phyloP scores from a whole-genome alignment of 1,139 yeast species.

The Debaryomyces coudertii region DNA sequence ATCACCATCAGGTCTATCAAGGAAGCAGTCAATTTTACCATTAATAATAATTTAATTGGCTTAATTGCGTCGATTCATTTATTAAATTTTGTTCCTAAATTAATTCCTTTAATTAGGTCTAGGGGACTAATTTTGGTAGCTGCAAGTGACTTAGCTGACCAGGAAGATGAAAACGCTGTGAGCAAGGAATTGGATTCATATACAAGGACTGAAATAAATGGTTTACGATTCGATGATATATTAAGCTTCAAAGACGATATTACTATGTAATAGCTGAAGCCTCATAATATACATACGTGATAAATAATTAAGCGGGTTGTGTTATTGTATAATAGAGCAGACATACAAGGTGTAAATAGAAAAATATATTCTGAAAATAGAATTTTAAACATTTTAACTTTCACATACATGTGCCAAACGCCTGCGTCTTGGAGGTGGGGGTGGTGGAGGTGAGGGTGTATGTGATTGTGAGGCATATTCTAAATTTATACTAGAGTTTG shows the following conservation, averaged over 20 bases:
- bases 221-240: conserved; percentile 66
- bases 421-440: conserved; percentile 25
- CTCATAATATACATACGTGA: no score
- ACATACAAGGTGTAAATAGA: neutral
- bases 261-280: conserved; percentile 47
- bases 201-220: conserved; percentile 67
- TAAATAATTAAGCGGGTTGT: no score
- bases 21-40: conserved; percentile 67
- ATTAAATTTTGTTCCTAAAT: conserved; percentile 71
- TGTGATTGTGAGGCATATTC: conserved; percentile 2
- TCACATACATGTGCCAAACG: conserved; percentile 11
- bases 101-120: conserved; percentile 74
- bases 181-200: conserved; percentile 46
- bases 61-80: conserved; percentile 74
- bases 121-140: conserved; percentile 85
- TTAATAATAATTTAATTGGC: conserved; percentile 82
- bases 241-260: conserved; percentile 72
- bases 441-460: conserved; percentile 20
- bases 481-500: neutral
- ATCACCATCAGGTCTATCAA: conserved; percentile 48
- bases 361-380: neutral
- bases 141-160: conserved; percentile 41
- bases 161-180: conserved; percentile 34
- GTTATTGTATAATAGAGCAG: neutral
- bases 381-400: neutral